Conservation (phyloP, 495 filamentous ascomycete genomes). For the Neurospora sp. region DNA sequence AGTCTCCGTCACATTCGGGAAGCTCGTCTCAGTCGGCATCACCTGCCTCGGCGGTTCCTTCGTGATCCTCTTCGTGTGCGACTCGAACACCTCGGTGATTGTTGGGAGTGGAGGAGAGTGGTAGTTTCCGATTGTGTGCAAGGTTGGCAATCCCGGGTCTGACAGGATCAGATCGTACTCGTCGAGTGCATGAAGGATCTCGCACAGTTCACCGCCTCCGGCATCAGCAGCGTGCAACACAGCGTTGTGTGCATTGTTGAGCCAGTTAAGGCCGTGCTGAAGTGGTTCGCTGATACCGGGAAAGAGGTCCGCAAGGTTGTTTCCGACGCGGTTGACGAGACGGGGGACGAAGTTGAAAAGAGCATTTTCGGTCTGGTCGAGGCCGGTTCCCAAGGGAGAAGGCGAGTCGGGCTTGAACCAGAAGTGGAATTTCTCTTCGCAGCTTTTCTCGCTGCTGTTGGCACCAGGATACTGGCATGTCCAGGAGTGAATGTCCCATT, state of each 20-base stretch:
- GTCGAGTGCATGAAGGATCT: slow-evolving; percentile 5
- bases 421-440: slow-evolving; percentile 4
- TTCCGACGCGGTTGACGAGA: slow-evolving; percentile 5
- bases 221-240: slow-evolving; percentile 7
- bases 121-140: slow-evolving; percentile 11
- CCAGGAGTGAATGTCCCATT: slow-evolving; percentile 8
- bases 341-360: slow-evolving; percentile 7
- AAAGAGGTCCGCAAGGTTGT: slow-evolving; percentile 3
- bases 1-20: slow-evolving; percentile 2
- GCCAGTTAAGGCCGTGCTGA: slow-evolving; percentile 3
- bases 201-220: slow-evolving; percentile 6
- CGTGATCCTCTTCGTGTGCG: slow-evolving; percentile 7
- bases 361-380: not conserved
- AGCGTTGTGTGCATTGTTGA: slow-evolving; percentile 7
- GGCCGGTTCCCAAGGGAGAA: not conserved
- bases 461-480: slow-evolving; percentile 12
- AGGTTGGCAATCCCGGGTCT: slow-evolving; percentile 4
- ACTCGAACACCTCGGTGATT: slow-evolving; percentile 6
- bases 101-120: slow-evolving; percentile 7
- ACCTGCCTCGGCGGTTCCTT: slow-evolving; percentile 6
- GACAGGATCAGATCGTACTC: slow-evolving; percentile 9
- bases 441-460: slow-evolving; percentile 9
- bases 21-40: slow-evolving; percentile 4
- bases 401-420: slow-evolving; percentile 9
- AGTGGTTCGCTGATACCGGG: slow-evolving; percentile 5